These are phyloP conservation scores for Arctostaphylos glauca DNA, from an alignment of 148 eudicot genomes.

Conservation along the genomic window DNA sequence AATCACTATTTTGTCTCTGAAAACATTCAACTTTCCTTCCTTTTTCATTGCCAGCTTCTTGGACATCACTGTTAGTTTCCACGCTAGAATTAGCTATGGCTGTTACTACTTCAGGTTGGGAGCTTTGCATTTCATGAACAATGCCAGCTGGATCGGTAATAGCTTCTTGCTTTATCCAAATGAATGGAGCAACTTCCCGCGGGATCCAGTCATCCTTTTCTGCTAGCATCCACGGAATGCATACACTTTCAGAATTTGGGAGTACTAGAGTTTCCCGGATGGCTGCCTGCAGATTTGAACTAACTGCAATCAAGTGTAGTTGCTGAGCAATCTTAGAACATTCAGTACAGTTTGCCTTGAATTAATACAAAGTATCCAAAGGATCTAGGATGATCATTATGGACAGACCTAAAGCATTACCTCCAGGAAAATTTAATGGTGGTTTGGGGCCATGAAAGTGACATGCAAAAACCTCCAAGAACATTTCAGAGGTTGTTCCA, in stretches of 20 bases:
- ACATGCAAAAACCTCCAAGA: background rate
- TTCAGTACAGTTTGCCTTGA: background rate
- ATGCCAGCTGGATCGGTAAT: constrained; percentile 23
- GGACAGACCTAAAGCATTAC: background rate
- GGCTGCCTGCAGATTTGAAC: constrained; percentile 52
- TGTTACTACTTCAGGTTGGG: constrained; percentile 30
- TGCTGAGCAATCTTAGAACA: background rate
- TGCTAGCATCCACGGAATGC: constrained; percentile 80
- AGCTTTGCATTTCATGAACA: constrained; percentile 30
- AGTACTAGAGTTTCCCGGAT: constrained; percentile 79
- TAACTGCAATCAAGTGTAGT: constrained; percentile 5
- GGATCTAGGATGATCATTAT: background rate
- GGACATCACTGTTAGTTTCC: constrained; percentile 9
- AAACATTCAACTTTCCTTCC: constrained; percentile 27
- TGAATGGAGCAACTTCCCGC: constrained; percentile 61
- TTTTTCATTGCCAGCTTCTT: constrained; percentile 35
- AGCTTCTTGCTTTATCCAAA: constrained; percentile 56
- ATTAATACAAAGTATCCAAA: background rate
- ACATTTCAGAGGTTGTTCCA: background rate
- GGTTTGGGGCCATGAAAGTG: background rate
- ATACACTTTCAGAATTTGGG: constrained; percentile 71
- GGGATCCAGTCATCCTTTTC: constrained; percentile 97
- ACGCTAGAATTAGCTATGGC: constrained; percentile 13
- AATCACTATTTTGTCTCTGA: constrained; percentile 21
- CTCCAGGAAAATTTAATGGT: constrained; percentile 2